Evolutionary conservation across 2,329 filamentous ascomycete species (phyloP), one percentile per base, ranked within the genome.

Genomic region (Rugonectria rugulosa): DNA sequence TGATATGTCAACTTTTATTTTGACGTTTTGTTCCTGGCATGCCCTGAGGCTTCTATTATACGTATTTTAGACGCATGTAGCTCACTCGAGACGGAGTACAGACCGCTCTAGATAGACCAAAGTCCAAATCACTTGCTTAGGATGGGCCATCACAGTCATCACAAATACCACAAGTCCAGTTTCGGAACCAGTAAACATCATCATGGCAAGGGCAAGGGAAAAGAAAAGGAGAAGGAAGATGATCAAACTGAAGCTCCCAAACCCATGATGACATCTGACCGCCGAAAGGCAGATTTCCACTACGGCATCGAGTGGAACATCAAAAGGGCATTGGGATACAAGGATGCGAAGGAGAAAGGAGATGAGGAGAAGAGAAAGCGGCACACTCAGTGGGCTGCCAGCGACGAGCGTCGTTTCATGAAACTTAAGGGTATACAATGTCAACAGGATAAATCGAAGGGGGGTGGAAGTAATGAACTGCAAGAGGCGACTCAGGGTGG

Each of bases 241-340:
- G 14, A 23, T 17, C 34, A 31, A 52, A 26, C 46, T 3, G 20
- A 37, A 17, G n/a, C 31, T 6, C 53, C 45, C 5, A 23, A 17
- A 3, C 43, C 37, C 15, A 24, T 37, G 11, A 57, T 53, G 34
- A 38, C 41, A 20, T 21, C 20, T 15, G 32, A 53, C 14, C 51
- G 51, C 9, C 49, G 26, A 19, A 58, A 54, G 36, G 49, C 27
- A 7, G 57, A 57, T 10, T 17, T 51, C 1, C 57, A 60, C 31
- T 41, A 51, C 23, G 41, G 29, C 4, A 42, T 60, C 15, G 57
- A 49, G n/a, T 42, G 52, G 40, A 34, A 31, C 3, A 17, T 60
- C 5, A 45, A 45, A 29, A 21, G 24, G 23, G 32, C 56, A 6
- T 36, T 51, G 8, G 15, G 37, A 8, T 31, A 47, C 17, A 31